Percentiles rank a stretch among this genome's conserved stretches.
Conservation (phyloP, 2,329 filamentous ascomycete genomes). For the Penicillium thymicola region DNA sequence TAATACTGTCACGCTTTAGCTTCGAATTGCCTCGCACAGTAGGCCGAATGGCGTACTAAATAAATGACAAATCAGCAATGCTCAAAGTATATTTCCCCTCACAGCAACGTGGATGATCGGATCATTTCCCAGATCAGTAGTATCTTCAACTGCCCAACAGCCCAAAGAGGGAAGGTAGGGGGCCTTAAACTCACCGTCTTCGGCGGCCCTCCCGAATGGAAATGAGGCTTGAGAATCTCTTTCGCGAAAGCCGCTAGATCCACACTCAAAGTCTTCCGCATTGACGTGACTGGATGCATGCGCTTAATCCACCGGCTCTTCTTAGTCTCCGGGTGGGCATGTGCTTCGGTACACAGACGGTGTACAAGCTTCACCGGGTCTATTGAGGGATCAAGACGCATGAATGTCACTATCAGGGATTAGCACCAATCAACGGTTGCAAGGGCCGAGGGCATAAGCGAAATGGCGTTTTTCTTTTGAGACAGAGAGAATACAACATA, state of each 20-base stretch:
- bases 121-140: neutral
- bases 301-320: slow-evolving; percentile 58
- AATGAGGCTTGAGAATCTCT: slow-evolving; percentile 57
- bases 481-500: too few species aligned
- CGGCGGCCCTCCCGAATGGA: slow-evolving; percentile 51
- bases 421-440: slow-evolving; percentile 21
- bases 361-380: slow-evolving; percentile 61
- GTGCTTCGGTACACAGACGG: slow-evolving; percentile 56
- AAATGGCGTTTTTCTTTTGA: slow-evolving; percentile 1
- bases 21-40: slow-evolving; percentile 59
- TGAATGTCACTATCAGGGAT: slow-evolving; percentile 52
- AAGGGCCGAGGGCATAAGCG: slow-evolving; percentile 5
- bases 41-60: slow-evolving; percentile 61
- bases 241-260: slow-evolving; percentile 57
- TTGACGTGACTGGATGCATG: slow-evolving; percentile 57
- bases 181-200: slow-evolving; percentile 50
- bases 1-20: slow-evolving; percentile 56
- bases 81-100: neutral
- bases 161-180: neutral
- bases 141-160: neutral
- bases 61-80: neutral
- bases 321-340: slow-evolving; percentile 49
- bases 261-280: slow-evolving; percentile 56
- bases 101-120: neutral
- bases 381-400: slow-evolving; percentile 54